Evolutionary conservation across 768 basidiomycete species (phyloP).

Genomic region (Boletus barrowsii): DNA sequence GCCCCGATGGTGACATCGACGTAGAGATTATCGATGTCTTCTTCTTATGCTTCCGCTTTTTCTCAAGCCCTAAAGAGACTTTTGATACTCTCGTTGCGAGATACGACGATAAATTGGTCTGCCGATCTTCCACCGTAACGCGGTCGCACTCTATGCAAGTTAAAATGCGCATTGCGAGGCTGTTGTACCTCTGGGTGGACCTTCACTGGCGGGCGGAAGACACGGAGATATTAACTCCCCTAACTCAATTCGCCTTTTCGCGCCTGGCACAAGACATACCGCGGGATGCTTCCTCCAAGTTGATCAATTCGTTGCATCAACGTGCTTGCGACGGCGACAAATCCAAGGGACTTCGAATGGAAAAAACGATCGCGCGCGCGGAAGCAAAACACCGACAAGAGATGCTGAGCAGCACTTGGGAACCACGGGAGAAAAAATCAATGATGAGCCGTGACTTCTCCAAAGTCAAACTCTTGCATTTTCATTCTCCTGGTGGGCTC

Average conservation of each 20-base stretch:
- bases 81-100: conserved; percentile 44
- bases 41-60: conserved; percentile 71
- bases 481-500: conserved; percentile 36
- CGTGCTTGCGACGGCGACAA: conserved; percentile 21
- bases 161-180: conserved; percentile 56
- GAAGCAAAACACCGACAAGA: conserved; percentile 18
- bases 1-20: conserved; percentile 38
- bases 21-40: conserved; percentile 50
- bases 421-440: conserved; percentile 26
- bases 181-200: conserved; percentile 70
- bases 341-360: conserved; percentile 24
- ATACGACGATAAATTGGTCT: conserved; percentile 39
- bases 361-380: conserved; percentile 26
- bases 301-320: conserved; percentile 32
- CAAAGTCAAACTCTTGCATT: conserved; percentile 30
- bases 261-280: conserved; percentile 32
- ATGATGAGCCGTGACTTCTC: conserved; percentile 30
- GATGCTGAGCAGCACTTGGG: conserved; percentile 21
- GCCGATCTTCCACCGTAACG: conserved; percentile 31
- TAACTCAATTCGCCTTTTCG: conserved; percentile 32
- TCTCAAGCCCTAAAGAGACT: conserved; percentile 49
- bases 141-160: conserved; percentile 45
- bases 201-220: conserved; percentile 62
- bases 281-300: conserved; percentile 20
- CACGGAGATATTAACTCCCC: conserved; percentile 28